Percentiles rank a stretch among this genome's conserved stretches.
phyloP scores from a whole-genome alignment of 2,329 filamentous ascomycete genomes.

The Botrytis cinerea region DNA sequence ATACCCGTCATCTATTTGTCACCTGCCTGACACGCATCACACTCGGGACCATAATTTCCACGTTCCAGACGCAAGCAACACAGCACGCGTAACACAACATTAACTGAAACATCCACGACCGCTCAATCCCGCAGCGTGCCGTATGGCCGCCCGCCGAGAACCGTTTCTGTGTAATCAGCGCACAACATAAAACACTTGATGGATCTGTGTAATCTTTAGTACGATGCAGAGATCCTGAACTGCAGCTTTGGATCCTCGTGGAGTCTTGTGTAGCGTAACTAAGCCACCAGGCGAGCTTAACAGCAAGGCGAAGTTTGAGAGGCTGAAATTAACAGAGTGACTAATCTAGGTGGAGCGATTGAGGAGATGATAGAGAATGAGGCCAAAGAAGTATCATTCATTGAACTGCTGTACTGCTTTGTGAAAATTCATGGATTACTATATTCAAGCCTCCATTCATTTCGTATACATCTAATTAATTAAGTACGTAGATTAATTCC shows the following conservation, averaged over 20 bases:
- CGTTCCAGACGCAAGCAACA: too few species aligned
- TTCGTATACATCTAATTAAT: slow-evolving; percentile 3
- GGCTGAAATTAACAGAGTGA: background rate
- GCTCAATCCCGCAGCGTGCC: background rate
- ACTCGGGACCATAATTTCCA: background rate
- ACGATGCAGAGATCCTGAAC: background rate
- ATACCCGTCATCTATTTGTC: background rate
- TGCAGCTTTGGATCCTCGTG: background rate
- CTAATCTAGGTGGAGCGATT: background rate
- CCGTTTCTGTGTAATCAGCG: too few species aligned
- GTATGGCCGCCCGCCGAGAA: background rate
- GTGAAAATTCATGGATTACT: background rate
- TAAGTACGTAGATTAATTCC: background rate
- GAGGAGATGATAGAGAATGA: background rate
- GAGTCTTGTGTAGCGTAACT: background rate
- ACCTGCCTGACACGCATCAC: background rate
- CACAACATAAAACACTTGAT: background rate
- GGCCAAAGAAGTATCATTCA: background rate
- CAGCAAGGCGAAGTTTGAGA: fast-evolving
- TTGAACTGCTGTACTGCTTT: background rate
- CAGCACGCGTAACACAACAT: background rate
- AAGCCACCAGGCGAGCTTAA: too few species aligned
- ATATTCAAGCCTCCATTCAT: background rate
- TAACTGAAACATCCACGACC: background rate
- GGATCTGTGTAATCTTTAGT: background rate